phyloP scores from a whole-genome alignment of 2,329 filamentous ascomycete species.

The Penicillium sp. region DNA sequence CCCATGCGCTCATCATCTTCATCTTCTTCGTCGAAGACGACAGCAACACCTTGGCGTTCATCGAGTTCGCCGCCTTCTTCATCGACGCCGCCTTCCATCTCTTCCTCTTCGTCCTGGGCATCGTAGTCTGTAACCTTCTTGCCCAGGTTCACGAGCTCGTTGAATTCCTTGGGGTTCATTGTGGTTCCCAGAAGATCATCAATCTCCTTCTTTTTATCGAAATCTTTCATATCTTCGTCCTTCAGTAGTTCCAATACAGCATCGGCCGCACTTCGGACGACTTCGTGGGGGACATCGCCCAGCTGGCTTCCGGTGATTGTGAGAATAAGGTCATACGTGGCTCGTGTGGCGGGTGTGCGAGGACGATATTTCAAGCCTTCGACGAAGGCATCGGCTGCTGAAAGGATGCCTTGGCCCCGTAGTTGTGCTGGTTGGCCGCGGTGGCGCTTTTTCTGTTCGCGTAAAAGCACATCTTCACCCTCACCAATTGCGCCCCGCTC shows the following conservation, averaged over 20 bases:
- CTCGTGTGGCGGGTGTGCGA: slow-evolving; percentile 83
- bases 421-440: slow-evolving; percentile 67
- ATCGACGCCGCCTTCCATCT: slow-evolving; percentile 68
- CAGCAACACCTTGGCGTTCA: slow-evolving; percentile 92
- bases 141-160: slow-evolving; percentile 89
- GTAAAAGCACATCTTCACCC: slow-evolving; percentile 76
- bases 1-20: slow-evolving; percentile 77
- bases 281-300: slow-evolving; percentile 88
- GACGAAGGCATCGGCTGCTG: slow-evolving; percentile 79
- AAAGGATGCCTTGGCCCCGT: slow-evolving; percentile 73
- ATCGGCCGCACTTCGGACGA: slow-evolving; percentile 90
- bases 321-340: slow-evolving; percentile 90
- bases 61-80: slow-evolving; percentile 76
- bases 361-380: slow-evolving; percentile 92
- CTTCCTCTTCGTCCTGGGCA: slow-evolving; percentile 90
- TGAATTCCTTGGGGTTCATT: slow-evolving; percentile 87
- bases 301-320: slow-evolving; percentile 85
- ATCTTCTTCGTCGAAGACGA: slow-evolving; percentile 92
- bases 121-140: slow-evolving; percentile 99
- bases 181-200: slow-evolving; percentile 86
- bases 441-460: slow-evolving; percentile 84
- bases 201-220: slow-evolving; percentile 97
- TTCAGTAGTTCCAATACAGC: slow-evolving; percentile 88
- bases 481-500: slow-evolving; percentile 74
- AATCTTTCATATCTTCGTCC: slow-evolving; percentile 92